A percentile compares a stretch with the other conserved stretches of the same genome.
Conservation (phyloP, 2,329 filamentous ascomycete species). For the Colletotrichum cuscutae region DNA sequence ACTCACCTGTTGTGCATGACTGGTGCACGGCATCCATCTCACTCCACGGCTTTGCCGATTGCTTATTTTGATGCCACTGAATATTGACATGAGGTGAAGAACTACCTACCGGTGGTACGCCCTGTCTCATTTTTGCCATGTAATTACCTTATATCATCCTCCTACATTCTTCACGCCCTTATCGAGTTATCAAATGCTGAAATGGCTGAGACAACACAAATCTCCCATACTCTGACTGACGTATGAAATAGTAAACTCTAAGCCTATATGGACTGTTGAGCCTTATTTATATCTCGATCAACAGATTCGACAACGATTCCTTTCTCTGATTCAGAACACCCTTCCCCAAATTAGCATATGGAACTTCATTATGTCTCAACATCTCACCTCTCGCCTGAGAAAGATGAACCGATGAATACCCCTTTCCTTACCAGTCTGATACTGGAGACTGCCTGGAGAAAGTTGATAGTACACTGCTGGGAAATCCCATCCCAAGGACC, state of each 20-base stretch:
- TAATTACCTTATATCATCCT: background rate
- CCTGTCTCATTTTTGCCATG: background rate
- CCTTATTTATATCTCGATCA: background rate
- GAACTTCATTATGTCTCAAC: no score
- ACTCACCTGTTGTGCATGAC: background rate
- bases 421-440: no score
- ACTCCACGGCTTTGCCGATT: background rate
- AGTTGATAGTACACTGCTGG: no score
- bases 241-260: background rate
- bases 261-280: background rate
- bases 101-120: background rate
- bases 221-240: background rate
- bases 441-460: no score
- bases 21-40: background rate
- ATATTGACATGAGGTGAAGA: background rate
- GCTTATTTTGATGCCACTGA: background rate
- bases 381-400: no score
- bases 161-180: background rate
- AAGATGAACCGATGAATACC: no score
- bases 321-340: no score
- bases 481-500: no score
- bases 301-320: no score
- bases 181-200: background rate
- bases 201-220: background rate
- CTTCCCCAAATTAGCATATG: no score